Evolutionary conservation across 169 alveolate genomes (phyloP).

Genomic region (Plasmodium gonderi): DNA sequence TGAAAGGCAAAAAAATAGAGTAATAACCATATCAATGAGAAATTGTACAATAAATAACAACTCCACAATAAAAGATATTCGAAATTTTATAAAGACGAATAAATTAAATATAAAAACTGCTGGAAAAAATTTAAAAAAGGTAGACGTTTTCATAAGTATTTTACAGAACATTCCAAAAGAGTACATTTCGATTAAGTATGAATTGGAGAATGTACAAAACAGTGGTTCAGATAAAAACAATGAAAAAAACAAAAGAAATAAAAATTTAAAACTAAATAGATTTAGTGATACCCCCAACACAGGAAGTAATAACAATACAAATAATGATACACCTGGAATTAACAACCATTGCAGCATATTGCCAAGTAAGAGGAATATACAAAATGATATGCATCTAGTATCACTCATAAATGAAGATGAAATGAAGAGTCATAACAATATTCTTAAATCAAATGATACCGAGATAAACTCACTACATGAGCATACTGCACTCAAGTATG

Average conservation of each 20-base stretch:
- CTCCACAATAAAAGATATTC: conserved; percentile 80
- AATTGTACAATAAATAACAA: conserved; percentile 73
- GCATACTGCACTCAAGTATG: too few relatives aligned
- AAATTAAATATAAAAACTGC: conserved; percentile 84
- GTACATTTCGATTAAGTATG: conserved; percentile 27
- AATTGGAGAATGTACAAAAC: neutral
- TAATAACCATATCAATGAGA: conserved; percentile 69
- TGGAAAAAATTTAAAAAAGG: conserved; percentile 81
- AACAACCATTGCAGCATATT: neutral
- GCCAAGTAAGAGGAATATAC: neutral
- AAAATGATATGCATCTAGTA: neutral
- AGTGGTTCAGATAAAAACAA: neutral
- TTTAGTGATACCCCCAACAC: neutral
- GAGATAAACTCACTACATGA: neutral
- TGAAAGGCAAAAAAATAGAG: neutral
- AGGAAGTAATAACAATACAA: neutral
- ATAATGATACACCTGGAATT: too few relatives aligned
- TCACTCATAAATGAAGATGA: neutral
- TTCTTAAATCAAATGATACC: neutral
- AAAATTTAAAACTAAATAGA: neutral
- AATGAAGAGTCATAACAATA: neutral
- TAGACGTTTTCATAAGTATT: conserved; percentile 79
- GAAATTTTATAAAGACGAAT: conserved; percentile 83
- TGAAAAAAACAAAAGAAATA: neutral
- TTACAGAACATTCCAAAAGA: conserved; percentile 77